A percentile compares a stretch with the other conserved stretches of the same genome.
Evolutionary conservation across 768 basidiomycete species (phyloP).

Genomic region (Wakefieldia striispora): DNA sequence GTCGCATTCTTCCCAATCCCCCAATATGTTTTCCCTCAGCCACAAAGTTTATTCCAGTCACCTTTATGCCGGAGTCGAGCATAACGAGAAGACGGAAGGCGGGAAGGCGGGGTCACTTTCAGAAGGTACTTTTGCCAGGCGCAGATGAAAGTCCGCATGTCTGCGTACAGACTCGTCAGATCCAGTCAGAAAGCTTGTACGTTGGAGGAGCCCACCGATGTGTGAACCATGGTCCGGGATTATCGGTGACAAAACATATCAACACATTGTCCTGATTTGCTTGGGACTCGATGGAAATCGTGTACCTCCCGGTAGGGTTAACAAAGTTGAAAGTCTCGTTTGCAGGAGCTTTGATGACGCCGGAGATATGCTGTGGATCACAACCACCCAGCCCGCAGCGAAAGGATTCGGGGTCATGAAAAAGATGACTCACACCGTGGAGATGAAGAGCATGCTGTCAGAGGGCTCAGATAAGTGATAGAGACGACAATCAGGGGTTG

Average conservation of each 20-base stretch:
- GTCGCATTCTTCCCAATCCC: neutral
- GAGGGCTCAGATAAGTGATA: neutral
- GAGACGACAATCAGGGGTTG: slow-evolving; percentile 33
- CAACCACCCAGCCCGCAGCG: neutral
- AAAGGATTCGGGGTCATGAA: too few relatives aligned
- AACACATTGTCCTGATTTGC: slow-evolving; percentile 41
- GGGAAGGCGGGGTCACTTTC: slow-evolving; percentile 2
- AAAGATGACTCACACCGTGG: slow-evolving; percentile 14
- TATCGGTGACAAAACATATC: slow-evolving; percentile 66
- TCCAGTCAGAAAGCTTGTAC: neutral
- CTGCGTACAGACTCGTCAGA: slow-evolving; percentile 4
- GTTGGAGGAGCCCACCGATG: slow-evolving; percentile 13
- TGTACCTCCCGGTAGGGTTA: slow-evolving; percentile 56
- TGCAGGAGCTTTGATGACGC: slow-evolving; percentile 41
- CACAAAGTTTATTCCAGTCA: slow-evolving; percentile 14
- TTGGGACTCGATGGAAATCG: slow-evolving; percentile 33
- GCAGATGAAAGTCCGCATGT: slow-evolving; percentile 23
- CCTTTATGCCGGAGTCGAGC: slow-evolving; percentile 2
- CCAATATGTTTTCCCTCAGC: slow-evolving; percentile 1
- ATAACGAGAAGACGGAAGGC: neutral
- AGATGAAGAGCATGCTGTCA: slow-evolving; percentile 23
- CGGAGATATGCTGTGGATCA: slow-evolving; percentile 37
- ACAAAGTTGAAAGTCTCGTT: slow-evolving; percentile 37
- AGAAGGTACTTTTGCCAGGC: slow-evolving; percentile 16
- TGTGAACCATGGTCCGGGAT: slow-evolving; percentile 38